A percentile compares a stretch with the other conserved stretches of the same genome.
phyloP scores from a whole-genome alignment of 352 stramenopile genomes.

The Globisporangium lucens region DNA sequence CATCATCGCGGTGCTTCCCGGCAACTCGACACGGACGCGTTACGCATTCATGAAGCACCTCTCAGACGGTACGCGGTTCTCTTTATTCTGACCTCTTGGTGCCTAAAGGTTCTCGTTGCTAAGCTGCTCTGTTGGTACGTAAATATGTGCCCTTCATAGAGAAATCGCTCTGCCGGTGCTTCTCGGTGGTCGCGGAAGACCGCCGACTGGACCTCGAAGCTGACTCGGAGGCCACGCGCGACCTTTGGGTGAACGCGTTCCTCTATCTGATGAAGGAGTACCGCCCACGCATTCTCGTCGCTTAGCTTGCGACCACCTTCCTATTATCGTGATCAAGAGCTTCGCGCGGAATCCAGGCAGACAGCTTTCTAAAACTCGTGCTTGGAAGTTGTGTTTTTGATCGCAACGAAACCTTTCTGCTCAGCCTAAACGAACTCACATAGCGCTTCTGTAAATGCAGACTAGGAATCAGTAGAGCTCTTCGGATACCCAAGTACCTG shows the following conservation, averaged over 20 bases:
- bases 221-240: constrained; percentile 59
- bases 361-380: background rate
- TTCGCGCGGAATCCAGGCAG: background rate
- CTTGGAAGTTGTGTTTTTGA: background rate
- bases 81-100: background rate
- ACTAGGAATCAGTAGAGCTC: background rate
- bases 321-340: background rate
- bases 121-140: background rate
- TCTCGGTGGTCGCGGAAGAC: constrained; percentile 65
- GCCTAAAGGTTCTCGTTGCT: background rate
- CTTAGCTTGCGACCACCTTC: constrained; percentile 16
- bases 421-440: background rate
- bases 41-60: constrained; percentile 81
- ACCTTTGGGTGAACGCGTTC: constrained; percentile 60
- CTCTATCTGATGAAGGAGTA: constrained; percentile 49
- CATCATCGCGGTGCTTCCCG: constrained; percentile 51
- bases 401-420: background rate
- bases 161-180: constrained; percentile 60
- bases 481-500: background rate
- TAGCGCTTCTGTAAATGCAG: background rate
- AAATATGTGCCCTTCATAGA: constrained; percentile 27
- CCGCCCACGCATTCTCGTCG: constrained; percentile 47
- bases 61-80: constrained; percentile 40
- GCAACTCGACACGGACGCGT: constrained; percentile 52
- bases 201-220: constrained; percentile 65